phyloP scores from a whole-genome alignment of 345 rosid genomes.

The Syzygium aromaticum region DNA sequence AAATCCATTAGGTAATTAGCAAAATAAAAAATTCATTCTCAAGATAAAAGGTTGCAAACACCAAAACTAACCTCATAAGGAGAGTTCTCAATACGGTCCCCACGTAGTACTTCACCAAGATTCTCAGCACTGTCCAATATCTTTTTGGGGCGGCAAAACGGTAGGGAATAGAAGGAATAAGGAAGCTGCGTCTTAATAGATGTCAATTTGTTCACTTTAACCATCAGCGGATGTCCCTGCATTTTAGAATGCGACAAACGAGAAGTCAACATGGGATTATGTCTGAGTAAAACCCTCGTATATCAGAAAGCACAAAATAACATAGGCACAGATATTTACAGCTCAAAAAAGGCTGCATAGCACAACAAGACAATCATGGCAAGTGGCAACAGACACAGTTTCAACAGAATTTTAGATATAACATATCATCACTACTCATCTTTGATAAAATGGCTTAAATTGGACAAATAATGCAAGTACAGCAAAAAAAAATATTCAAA shows the following conservation, averaged over 20 bases:
- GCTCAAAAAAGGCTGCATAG: neutral
- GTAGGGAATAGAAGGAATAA: constrained; percentile 73
- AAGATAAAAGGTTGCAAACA: neutral
- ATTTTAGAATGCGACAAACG: neutral
- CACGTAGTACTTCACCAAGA: constrained; percentile 98
- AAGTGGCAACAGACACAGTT: neutral
- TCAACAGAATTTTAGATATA: neutral
- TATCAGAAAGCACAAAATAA: neutral
- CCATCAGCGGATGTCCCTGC: constrained; percentile 71
- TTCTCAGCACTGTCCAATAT: constrained; percentile 91
- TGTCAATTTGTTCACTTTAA: constrained; percentile 90
- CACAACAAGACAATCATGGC: neutral
- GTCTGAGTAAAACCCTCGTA: neutral
- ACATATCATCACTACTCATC: neutral
- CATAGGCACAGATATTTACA: neutral
- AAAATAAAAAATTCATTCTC: neutral
- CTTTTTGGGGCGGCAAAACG: constrained; percentile 56
- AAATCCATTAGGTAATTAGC: constrained; percentile 7
- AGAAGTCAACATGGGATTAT: neutral
- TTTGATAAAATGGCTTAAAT: neutral
- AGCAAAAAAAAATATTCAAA: neutral
- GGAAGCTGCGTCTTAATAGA: constrained; percentile 95
- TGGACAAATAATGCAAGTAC: neutral
- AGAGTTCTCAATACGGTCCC: constrained; percentile 92
- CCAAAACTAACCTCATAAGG: constrained; percentile 53